These are phyloP conservation scores for Xylaria venustula DNA, from an alignment of 495 filamentous ascomycete genomes.

Conservation along the genomic window DNA sequence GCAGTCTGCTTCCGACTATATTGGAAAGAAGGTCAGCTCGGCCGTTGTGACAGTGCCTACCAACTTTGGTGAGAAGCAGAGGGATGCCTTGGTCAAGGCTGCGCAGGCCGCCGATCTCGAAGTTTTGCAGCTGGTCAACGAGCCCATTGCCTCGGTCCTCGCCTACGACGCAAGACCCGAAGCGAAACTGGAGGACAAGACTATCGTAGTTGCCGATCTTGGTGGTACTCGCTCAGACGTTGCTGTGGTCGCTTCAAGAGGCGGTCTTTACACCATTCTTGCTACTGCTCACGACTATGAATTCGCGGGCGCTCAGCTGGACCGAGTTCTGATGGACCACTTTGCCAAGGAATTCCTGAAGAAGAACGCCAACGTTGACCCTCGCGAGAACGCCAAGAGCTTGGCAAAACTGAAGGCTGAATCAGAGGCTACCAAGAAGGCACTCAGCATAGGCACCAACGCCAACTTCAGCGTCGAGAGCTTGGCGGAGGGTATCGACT, in stretches of 20 bases:
- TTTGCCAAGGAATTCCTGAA: conserved; percentile 98
- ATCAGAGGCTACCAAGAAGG: conserved; percentile 85
- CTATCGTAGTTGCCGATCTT: conserved; percentile 86
- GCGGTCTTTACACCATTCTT: conserved; percentile 94
- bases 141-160: conserved; percentile 88
- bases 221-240: conserved; percentile 93
- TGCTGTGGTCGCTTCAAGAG: conserved; percentile 82
- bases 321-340: conserved; percentile 89
- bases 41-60: conserved; percentile 93
- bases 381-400: conserved; percentile 72
- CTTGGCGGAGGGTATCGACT: conserved; percentile 84
- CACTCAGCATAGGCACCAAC: conserved; percentile 80
- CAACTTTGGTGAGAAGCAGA: conserved; percentile 84
- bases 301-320: conserved; percentile 74
- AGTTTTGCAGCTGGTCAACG: conserved; percentile 87
- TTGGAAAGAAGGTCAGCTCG: conserved; percentile 87
- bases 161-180: conserved; percentile 89
- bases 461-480: conserved; percentile 89
- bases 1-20: conserved; percentile 82
- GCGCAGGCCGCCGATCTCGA: conserved; percentile 82
- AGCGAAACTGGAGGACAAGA: conserved; percentile 74
- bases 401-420: conserved; percentile 92
- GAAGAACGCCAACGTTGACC: conserved; percentile 81
- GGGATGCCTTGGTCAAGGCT: conserved; percentile 71
- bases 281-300: conserved; percentile 95